These are phyloP conservation scores for Talaromyces funiculosus DNA, from an alignment of 2,329 filamentous ascomycete genomes.

Conservation along the genomic window DNA sequence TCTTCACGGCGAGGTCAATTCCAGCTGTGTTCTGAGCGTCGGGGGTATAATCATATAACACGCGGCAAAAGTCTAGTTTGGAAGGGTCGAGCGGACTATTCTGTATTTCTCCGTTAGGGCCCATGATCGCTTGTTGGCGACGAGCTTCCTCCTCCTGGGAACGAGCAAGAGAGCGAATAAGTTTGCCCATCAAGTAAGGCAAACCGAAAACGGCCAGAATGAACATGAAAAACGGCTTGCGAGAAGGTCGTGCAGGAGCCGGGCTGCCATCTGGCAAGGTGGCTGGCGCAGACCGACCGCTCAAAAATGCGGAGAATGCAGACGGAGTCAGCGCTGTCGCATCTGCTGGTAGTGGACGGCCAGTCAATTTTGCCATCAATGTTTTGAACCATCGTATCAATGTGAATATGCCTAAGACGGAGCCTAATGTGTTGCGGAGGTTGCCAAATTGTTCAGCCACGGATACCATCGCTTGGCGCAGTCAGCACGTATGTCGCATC, in stretches of 20 bases:
- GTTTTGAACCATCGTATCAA: slow-evolving; percentile 92
- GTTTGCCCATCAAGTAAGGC: slow-evolving; percentile 94
- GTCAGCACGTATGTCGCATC: background rate
- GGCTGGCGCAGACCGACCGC: slow-evolving; percentile 48
- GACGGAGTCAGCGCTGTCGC: slow-evolving; percentile 81
- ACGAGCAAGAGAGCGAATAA: slow-evolving; percentile 77
- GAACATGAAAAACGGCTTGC: slow-evolving; percentile 96
- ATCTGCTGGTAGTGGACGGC: slow-evolving; percentile 81
- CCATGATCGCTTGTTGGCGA: slow-evolving; percentile 47
- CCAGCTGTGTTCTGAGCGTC: slow-evolving; percentile 59
- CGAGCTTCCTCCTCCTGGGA: slow-evolving; percentile 72
- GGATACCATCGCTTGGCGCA: slow-evolving; percentile 82
- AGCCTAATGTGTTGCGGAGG: slow-evolving; percentile 85
- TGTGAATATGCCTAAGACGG: slow-evolving; percentile 90
- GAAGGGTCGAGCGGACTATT: slow-evolving; percentile 65
- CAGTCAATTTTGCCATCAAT: slow-evolving; percentile 84
- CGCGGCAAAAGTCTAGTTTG: slow-evolving; percentile 93
- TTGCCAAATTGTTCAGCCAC: slow-evolving; percentile 97
- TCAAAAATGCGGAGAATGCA: slow-evolving; percentile 85
- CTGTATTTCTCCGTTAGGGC: slow-evolving; percentile 45
- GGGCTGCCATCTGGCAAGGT: slow-evolving; percentile 61
- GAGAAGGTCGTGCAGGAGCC: slow-evolving; percentile 67
- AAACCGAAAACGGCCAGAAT: slow-evolving; percentile 88
- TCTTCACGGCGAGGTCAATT: slow-evolving; percentile 85
- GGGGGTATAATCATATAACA: slow-evolving; percentile 89